Evolutionary conservation across 2,329 filamentous ascomycete species (phyloP).

Genomic region (Venturia carpophila): DNA sequence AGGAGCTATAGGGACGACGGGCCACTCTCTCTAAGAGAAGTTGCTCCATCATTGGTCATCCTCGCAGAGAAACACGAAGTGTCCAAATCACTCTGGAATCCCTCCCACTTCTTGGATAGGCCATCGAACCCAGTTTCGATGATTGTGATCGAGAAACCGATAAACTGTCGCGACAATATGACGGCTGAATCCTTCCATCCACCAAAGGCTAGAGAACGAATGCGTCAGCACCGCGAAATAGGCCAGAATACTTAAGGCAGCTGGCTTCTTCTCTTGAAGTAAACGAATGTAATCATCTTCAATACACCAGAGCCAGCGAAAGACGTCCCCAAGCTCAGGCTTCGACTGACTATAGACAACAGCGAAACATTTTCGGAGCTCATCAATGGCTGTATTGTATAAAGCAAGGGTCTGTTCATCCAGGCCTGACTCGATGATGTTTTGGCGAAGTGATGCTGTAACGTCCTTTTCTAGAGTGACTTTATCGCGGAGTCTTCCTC

Average conservation of each 20-base stretch:
- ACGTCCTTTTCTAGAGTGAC: neutral
- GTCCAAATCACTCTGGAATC: neutral
- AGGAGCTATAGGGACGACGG: too few relatives aligned
- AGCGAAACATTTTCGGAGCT: slow-evolving; percentile 3
- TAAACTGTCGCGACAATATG: slow-evolving; percentile 4
- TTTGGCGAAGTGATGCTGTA: neutral
- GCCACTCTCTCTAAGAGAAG: too few relatives aligned
- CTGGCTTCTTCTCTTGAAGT: neutral
- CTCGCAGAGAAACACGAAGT: neutral
- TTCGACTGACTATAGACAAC: neutral
- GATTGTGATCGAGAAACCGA: neutral
- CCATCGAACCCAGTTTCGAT: slow-evolving; percentile 6
- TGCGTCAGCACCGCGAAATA: slow-evolving; percentile 2
- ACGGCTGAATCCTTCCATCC: slow-evolving; percentile 6
- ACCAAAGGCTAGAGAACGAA: neutral
- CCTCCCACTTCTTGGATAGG: slow-evolving; percentile 7
- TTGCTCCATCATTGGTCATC: neutral
- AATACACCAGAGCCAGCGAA: neutral
- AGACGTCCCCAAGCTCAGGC: neutral
- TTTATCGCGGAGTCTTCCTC: slow-evolving; percentile 2
- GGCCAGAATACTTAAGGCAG: slow-evolving; percentile 1
- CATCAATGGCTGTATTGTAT: neutral
- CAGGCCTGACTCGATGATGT: neutral
- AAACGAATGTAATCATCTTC: neutral
- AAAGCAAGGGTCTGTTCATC: neutral